A percentile compares a stretch with the other conserved stretches of the same genome.
These are phyloP conservation scores for Allium cepa DNA, from an alignment of 106 monocot species.

Conservation along the genomic window DNA sequence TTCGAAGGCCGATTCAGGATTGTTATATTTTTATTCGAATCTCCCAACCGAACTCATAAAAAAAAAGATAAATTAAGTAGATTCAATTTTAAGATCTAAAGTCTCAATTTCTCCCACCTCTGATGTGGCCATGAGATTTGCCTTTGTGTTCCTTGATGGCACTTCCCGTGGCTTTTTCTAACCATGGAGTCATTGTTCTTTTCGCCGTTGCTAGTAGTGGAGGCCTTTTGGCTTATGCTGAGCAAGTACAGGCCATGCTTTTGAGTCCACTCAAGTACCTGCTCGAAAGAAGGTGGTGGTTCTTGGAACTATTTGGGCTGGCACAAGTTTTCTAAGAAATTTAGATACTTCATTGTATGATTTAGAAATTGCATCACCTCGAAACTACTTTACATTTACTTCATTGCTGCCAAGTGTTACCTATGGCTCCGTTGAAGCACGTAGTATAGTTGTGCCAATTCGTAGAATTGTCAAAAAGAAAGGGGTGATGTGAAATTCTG, in stretches of 20 bases:
- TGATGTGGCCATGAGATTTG: too few relatives aligned
- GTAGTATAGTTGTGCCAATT: conserved; percentile 65
- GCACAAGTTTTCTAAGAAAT: conserved; percentile 61
- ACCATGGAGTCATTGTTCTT: too few relatives aligned
- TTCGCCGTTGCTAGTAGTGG: too few relatives aligned
- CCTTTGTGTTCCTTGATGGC: too few relatives aligned
- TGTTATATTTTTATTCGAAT: too few relatives aligned
- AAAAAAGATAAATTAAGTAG: too few relatives aligned
- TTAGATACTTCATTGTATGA: conserved; percentile 52
- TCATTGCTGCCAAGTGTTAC: conserved; percentile 76
- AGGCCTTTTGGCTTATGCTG: conserved; percentile 56
- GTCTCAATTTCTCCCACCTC: too few relatives aligned
- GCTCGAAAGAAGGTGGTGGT: conserved; percentile 55
- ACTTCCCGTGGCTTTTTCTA: too few relatives aligned
- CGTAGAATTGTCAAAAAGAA: conserved; percentile 62
- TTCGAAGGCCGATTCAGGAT: too few relatives aligned
- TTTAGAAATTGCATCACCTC: conserved; percentile 55
- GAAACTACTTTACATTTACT: conserved; percentile 75
- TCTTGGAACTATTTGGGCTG: conserved; percentile 79
- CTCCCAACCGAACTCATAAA: too few relatives aligned
- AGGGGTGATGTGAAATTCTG: conserved; percentile 34
- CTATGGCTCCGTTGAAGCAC: conserved; percentile 59
- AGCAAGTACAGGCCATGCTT: conserved; percentile 19
- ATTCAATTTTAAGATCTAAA: too few relatives aligned
- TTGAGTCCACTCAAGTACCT: conserved; percentile 14